phyloP scores from a whole-genome alignment of 768 basidiomycete genomes.

The Mycena amicta region DNA sequence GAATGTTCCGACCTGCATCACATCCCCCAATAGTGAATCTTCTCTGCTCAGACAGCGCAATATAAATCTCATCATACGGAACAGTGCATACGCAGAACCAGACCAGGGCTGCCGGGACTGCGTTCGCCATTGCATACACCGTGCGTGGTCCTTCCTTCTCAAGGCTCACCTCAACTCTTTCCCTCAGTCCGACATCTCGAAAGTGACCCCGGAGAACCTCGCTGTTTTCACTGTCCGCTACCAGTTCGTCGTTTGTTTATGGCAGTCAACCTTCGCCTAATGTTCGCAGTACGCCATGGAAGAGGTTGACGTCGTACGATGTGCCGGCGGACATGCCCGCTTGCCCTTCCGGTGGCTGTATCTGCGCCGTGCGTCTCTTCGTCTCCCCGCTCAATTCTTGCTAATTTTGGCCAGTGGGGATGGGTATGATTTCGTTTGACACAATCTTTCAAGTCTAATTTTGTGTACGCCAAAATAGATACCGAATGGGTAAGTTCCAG shows the following conservation, averaged over 20 bases:
- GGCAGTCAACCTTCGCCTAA: neutral
- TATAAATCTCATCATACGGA: neutral
- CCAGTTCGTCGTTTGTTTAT: conserved; percentile 35
- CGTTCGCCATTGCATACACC: conserved; percentile 57
- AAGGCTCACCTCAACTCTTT: neutral
- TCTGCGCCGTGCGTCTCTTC: conserved; percentile 46
- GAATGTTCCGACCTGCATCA: conserved; percentile 47
- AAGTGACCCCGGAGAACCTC: conserved; percentile 51
- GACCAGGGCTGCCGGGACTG: conserved; percentile 54
- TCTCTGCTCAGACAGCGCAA: neutral
- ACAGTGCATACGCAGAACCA: conserved; percentile 57
- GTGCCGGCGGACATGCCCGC: conserved; percentile 52
- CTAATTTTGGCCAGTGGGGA: conserved; percentile 43
- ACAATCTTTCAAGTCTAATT: neutral
- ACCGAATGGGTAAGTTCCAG: conserved; percentile 39
- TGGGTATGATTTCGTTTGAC: conserved; percentile 40
- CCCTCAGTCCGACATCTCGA: conserved; percentile 51
- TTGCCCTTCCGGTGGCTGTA: conserved; percentile 54
- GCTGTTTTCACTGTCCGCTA: conserved; percentile 54
- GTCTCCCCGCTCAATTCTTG: neutral
- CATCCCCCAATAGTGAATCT: conserved; percentile 48
- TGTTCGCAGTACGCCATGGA: conserved; percentile 51
- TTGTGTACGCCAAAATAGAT: conserved; percentile 26
- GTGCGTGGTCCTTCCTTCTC: conserved; percentile 28
- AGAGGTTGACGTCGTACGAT: conserved; percentile 46